Conservation (phyloP, 768 basidiomycete species). For the Leccinellum albellum region DNA sequence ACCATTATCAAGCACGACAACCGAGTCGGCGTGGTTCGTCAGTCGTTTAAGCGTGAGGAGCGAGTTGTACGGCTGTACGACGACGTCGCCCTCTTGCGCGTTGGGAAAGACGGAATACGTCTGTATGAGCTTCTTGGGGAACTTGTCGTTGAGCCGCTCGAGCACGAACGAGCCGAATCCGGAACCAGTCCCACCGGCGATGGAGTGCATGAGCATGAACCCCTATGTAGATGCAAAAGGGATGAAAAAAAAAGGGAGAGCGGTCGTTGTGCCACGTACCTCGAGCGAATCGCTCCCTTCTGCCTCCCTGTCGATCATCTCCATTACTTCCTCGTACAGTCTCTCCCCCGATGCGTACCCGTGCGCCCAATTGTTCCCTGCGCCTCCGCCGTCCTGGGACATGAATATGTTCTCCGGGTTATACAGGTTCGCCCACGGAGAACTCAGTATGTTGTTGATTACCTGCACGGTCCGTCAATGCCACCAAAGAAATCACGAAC, state of each 20-base stretch:
- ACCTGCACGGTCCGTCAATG: slow-evolving; percentile 52
- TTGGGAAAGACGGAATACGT: slow-evolving; percentile 99
- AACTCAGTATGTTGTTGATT: slow-evolving; percentile 89
- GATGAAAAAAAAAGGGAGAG: not conserved
- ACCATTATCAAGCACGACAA: slow-evolving; percentile 95
- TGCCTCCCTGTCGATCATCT: slow-evolving; percentile 98
- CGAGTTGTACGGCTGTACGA: slow-evolving; percentile 98
- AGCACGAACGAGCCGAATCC: slow-evolving; percentile 97
- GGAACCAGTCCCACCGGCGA: slow-evolving; percentile 97
- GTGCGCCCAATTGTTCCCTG: slow-evolving; percentile 98
- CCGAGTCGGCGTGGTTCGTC: slow-evolving; percentile 94
- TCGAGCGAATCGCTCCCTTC: slow-evolving; percentile 97
- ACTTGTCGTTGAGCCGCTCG: slow-evolving; percentile 94
- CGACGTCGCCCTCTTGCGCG: slow-evolving; percentile 89
- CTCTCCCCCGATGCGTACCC: slow-evolving; percentile 88
- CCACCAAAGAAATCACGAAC: not conserved
- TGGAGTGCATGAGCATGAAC: slow-evolving; percentile 98
- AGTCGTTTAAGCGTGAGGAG: slow-evolving; percentile 89
- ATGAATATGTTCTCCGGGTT: slow-evolving; percentile 98
- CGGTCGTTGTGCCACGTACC: slow-evolving; percentile 42
- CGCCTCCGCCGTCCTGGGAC: slow-evolving; percentile 96
- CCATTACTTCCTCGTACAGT: slow-evolving; percentile 95
- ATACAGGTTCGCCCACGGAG: slow-evolving; percentile 81
- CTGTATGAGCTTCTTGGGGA: slow-evolving; percentile 98
- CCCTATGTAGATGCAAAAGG: slow-evolving; percentile 50